Evolutionary conservation across 2,329 filamentous ascomycete species (phyloP).

Genomic region (Basipetospora sp.): DNA sequence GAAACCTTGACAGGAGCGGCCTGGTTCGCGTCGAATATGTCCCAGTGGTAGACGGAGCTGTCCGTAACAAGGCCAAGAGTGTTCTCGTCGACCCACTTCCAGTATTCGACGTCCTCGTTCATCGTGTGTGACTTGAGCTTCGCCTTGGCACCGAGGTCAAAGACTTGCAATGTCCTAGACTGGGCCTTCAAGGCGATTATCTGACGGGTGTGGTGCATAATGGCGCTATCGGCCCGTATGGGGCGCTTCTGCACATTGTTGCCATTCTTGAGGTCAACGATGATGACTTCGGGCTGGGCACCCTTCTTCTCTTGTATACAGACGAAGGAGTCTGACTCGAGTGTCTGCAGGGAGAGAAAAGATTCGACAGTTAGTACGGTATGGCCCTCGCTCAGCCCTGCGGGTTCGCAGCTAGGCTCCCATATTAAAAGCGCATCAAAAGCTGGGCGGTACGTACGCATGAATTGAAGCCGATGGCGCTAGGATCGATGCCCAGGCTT

Average conservation of each 20-base stretch:
- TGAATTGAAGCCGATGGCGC: conserved; percentile 61
- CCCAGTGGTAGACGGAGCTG: conserved; percentile 88
- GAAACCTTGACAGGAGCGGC: conserved; percentile 77
- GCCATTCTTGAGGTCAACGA: conserved; percentile 91
- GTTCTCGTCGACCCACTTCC: conserved; percentile 94
- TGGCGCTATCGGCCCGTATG: conserved; percentile 98
- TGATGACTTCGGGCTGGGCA: conserved; percentile 84
- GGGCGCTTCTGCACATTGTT: conserved; percentile 89
- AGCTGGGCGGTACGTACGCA: conserved; percentile 57
- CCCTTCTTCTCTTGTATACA: conserved; percentile 91
- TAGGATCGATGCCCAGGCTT: conserved; percentile 31
- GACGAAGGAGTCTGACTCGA: conserved; percentile 94
- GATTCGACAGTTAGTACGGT: too few relatives aligned
- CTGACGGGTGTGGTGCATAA: conserved; percentile 96
- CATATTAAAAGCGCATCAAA: too few relatives aligned
- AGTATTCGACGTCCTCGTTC: conserved; percentile 95
- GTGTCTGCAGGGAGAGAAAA: conserved; percentile 45
- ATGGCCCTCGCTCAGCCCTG: too few relatives aligned
- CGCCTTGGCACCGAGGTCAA: conserved; percentile 80
- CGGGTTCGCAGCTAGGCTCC: too few relatives aligned
- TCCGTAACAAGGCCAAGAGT: conserved; percentile 84
- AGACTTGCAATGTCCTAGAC: conserved; percentile 88
- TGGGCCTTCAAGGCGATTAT: conserved; percentile 95
- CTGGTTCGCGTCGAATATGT: conserved; percentile 76
- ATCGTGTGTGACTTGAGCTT: conserved; percentile 95